phyloP scores from a whole-genome alignment of 768 basidiomycete species.

The Phanerochaete carnosa region DNA sequence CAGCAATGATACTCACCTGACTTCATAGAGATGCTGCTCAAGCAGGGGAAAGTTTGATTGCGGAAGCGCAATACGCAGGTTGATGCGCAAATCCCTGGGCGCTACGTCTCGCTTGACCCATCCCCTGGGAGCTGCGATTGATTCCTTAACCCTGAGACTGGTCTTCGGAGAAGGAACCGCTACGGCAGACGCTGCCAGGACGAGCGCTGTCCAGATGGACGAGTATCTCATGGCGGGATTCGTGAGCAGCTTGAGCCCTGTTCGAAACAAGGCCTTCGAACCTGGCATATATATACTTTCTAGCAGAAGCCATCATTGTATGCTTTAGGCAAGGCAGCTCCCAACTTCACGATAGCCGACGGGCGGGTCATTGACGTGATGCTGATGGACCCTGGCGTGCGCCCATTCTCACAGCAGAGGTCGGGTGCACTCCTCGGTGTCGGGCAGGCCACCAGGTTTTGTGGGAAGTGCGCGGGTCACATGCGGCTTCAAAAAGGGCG shows the following conservation, averaged over 20 bases:
- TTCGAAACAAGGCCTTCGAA: not conserved
- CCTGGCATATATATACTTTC: not conserved
- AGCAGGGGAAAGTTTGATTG: slow-evolving; percentile 51
- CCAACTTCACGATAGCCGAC: too few species aligned
- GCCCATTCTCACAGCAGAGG: too few species aligned
- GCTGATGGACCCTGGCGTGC: too few species aligned
- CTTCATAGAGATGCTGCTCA: slow-evolving; percentile 47
- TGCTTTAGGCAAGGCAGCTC: not conserved
- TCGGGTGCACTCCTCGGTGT: too few species aligned
- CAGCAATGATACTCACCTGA: slow-evolving; percentile 27
- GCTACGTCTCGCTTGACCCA: slow-evolving; percentile 46
- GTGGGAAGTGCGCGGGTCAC: too few species aligned
- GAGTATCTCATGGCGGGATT: not conserved
- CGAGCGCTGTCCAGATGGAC: not conserved
- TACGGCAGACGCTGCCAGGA: not conserved
- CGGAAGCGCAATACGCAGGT: slow-evolving; percentile 54
- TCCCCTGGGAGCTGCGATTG: slow-evolving; percentile 40
- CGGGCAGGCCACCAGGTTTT: too few species aligned
- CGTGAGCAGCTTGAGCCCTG: too few species aligned
- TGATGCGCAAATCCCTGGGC: slow-evolving; percentile 43
- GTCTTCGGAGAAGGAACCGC: not conserved
- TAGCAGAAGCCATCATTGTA: not conserved
- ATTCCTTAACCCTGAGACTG: slow-evolving; percentile 44
- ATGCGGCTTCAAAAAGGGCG: too few species aligned
- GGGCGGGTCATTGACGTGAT: too few species aligned